phyloP scores from a whole-genome alignment of 1,284 basidiomycete genomes.

The Anthracocystis walkeri region DNA sequence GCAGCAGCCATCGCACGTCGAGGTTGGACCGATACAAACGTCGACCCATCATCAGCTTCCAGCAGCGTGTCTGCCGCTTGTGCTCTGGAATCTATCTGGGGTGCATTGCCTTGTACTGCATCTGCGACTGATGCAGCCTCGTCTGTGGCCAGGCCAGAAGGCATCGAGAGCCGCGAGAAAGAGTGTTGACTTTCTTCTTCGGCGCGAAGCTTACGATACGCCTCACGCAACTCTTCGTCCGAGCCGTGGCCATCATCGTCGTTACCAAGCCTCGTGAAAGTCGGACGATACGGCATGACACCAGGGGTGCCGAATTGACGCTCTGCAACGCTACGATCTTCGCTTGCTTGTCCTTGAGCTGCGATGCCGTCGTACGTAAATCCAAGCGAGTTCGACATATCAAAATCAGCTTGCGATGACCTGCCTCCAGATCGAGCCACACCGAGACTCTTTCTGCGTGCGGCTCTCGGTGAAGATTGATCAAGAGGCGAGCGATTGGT shows the following conservation, averaged over 20 bases:
- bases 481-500: background rate
- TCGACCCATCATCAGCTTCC: slow-evolving; percentile 37
- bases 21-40: slow-evolving; percentile 27
- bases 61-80: slow-evolving; percentile 18
- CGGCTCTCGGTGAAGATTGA: slow-evolving; percentile 1
- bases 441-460: slow-evolving; percentile 29
- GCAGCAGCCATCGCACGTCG: background rate
- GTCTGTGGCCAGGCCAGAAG: slow-evolving; percentile 4
- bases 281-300: background rate
- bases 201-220: slow-evolving; percentile 26
- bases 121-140: background rate
- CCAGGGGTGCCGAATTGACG: background rate
- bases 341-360: slow-evolving; percentile 8
- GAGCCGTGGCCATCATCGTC: slow-evolving; percentile 36
- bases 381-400: background rate
- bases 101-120: background rate
- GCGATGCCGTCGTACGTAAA: background rate
- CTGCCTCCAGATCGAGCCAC: slow-evolving; percentile 7
- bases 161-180: background rate
- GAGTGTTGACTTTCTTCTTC: slow-evolving; percentile 18
- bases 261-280: background rate
- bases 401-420: slow-evolving; percentile 8
- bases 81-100: slow-evolving; percentile 3
- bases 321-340: background rate
- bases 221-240: slow-evolving; percentile 35